Evolutionary conservation across 306 rosid species (phyloP), one percentile per base, ranked within the genome.

Genomic region (Pyrus bretschneideri): DNA sequence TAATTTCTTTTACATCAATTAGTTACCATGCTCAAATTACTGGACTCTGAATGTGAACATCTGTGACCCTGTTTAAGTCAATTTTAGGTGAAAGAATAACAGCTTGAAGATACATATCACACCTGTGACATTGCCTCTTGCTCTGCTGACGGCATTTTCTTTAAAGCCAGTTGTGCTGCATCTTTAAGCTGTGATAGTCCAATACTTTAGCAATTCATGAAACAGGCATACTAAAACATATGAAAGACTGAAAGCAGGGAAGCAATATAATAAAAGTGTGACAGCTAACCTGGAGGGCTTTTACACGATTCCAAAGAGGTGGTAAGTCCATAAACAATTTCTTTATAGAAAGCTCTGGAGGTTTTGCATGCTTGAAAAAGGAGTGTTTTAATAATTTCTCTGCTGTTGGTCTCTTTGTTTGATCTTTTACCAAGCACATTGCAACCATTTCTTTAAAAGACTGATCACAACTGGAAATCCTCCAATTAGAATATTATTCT

Each of bases 401-500:
- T 64, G 93, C 94, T 0, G 98, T 79, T 38, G 99, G 99, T 82
- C 99, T 88, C 91, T 93, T 96, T 58, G 98, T 75, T 83, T 93
- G 99, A 85, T 96, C 99, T 89, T 96, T 96, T 77, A 96, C 99
- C 86, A 96, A 86, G 89, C 99, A 93, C 99, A 96, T 96, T 66
- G 99, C 98, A 90, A 93, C 99, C 98, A 96, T 93, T 86, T 96
- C 98, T 91, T 96, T 96, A 88, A 96, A 96, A 87, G 97, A 91
- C 99, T 96, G 99, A 82, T 89, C 84, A 93, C 98, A 85, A 91
- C 99, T 91, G 97, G 88, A 93, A 89, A 91, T 89, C 90, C 90
- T 88, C 91, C 88, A 91, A 93, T 96, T 91, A 96, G 98, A 88
- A 85, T 82, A 86, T 86, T 79, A 83, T 82, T 69, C 83, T 11